Base-by-base conservation (phyloP, 2,329 filamentous ascomycete genomes). In the Corynespora cassiicola region DNA sequence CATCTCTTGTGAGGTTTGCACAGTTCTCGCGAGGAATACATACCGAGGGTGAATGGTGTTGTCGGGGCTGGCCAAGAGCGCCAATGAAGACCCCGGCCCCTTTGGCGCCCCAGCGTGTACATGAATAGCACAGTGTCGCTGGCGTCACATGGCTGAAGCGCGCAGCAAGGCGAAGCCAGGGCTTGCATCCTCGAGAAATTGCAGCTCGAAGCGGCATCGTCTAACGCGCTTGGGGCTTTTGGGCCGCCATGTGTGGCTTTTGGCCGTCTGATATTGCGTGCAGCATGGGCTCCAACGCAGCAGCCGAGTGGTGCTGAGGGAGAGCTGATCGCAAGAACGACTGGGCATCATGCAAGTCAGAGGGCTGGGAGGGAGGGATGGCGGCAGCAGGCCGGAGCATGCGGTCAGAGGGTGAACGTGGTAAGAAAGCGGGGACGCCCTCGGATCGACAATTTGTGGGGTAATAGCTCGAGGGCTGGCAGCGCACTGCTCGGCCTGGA, bases 271-370 rank as follows among this genome's bases (percentile, higher is more conserved):
- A 39, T 37, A 52, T 56, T 52, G 48, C 53, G 35, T 55, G 49
- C 53, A n/a, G n/a, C n/a, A 58, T 45, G 39, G 45, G 42, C 46
- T 35, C 33, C 39, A 44, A 44, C 52, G 50, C 57, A 61, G 52
- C 34, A 39, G 40, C 34, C 42, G 28, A 40, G 42, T 22, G 35
- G 36, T 38, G 45, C 35, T 39, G 20, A 39, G 43, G 37, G 46
- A 21, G 40, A 42, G 34, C 35, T 36, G 40, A 57, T 45, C 35
- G 45, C 36, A 41, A 47, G 41, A 45, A 49, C 38, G 35, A 57
- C 53, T 57, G 61, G 59, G 58, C 55, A 40, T 56, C 48, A 66
- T 66, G 63, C 63, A 61, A 54, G 61, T 63, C 53, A 66, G 55
- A 61, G 52, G 49, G 25, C 20, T 24, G 34, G 40, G 42, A 44